phyloP scores from a whole-genome alignment of 176 grass and related monocot species.

The Elymus sibiricus region DNA sequence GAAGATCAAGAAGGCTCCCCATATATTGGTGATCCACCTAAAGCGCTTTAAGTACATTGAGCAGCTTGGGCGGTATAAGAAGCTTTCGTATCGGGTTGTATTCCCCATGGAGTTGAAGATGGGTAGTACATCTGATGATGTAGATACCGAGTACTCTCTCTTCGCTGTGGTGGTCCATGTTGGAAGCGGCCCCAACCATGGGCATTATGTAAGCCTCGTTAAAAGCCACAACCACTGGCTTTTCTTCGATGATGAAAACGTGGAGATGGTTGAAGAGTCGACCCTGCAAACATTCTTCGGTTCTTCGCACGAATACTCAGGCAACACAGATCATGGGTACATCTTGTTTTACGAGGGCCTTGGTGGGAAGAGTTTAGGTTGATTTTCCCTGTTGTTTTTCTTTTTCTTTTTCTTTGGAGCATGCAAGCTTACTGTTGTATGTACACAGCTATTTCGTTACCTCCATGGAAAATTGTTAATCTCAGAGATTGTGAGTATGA shows the following conservation, averaged over 20 bases:
- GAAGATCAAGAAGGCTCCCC: conserved; percentile 97
- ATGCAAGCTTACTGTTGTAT: conserved; percentile 50
- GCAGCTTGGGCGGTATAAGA: conserved; percentile 93
- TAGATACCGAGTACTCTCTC: conserved; percentile 86
- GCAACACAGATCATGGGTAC: conserved; percentile 98
- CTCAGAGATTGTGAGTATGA: conserved; percentile 43
- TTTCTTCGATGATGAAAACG: conserved; percentile 95
- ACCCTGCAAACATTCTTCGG: conserved; percentile 87
- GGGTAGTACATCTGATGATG: conserved; percentile 65
- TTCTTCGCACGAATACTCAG: conserved; percentile 89
- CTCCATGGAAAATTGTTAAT: conserved; percentile 41
- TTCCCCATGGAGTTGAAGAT: conserved; percentile 98
- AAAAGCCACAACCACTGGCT: conserved; percentile 98
- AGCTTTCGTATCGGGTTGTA: conserved; percentile 92
- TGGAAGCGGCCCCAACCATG: conserved; percentile 95
- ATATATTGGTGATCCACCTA: conserved; percentile 92
- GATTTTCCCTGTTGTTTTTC: conserved; percentile 14
- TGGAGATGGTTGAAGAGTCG: conserved; percentile 95
- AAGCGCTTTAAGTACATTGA: conserved; percentile 96
- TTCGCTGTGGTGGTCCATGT: conserved; percentile 96
- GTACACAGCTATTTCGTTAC: conserved; percentile 43
- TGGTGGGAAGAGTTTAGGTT: conserved; percentile 57
- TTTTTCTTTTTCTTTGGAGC: conserved; percentile 30
- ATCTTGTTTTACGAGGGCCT: conserved; percentile 98
- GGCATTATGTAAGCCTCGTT: conserved; percentile 93